phyloP scores from a whole-genome alignment of 345 rosid genomes.

The Angophora floribunda region DNA sequence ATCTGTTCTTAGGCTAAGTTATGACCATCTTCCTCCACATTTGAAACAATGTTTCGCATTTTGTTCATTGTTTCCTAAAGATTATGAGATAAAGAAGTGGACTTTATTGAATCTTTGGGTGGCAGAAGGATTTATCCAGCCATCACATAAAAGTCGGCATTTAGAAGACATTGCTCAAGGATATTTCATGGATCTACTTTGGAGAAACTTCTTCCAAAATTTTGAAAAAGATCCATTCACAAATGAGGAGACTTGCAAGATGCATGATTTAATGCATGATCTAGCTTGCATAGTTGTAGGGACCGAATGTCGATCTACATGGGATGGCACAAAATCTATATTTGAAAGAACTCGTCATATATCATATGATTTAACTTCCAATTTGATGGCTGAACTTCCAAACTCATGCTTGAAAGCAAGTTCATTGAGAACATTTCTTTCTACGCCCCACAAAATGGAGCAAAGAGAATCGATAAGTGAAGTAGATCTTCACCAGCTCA shows the following conservation, averaged over 20 bases:
- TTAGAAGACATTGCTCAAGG: neutral
- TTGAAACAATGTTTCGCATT: neutral
- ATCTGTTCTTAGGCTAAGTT: neutral
- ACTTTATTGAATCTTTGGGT: neutral
- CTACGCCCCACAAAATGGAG: fast-evolving
- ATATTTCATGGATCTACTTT: neutral
- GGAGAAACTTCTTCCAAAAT: neutral
- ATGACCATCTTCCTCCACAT: neutral
- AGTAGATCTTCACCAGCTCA: neutral
- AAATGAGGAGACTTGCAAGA: neutral
- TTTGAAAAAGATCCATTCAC: neutral
- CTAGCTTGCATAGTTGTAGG: neutral
- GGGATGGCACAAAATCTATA: neutral
- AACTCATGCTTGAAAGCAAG: neutral
- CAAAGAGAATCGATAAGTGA: neutral
- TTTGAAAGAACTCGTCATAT: neutral
- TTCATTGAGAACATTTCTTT: neutral
- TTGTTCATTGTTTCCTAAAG: neutral
- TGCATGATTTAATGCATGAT: slow-evolving; percentile 1
- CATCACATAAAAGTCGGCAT: neutral
- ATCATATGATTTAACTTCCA: neutral
- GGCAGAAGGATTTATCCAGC: neutral
- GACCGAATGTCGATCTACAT: neutral
- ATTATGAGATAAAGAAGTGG: neutral
- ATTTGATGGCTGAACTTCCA: fast-evolving